Evolutionary conservation across 805 yeast species (phyloP).

Genomic region (Metschnikowia shivogae): DNA sequence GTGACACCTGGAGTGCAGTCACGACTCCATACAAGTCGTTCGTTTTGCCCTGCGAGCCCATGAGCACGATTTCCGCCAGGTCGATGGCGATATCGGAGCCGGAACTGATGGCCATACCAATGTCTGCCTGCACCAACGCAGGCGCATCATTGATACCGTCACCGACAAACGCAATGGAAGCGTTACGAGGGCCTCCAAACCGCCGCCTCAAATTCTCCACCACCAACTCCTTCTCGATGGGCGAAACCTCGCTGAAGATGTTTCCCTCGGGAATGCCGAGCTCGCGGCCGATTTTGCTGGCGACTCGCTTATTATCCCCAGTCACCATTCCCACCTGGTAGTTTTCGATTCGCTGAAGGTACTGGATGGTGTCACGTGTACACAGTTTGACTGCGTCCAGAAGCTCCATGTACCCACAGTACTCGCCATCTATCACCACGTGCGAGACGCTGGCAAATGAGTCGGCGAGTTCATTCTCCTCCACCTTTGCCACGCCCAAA

Average conservation of each 20-base stretch:
- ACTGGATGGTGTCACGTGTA: constrained; percentile 55
- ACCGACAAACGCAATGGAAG: constrained; percentile 80
- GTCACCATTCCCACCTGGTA: constrained; percentile 79
- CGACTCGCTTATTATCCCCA: constrained; percentile 72
- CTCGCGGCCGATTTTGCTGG: constrained; percentile 57
- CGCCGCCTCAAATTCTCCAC: constrained; percentile 53
- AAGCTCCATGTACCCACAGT: constrained; percentile 63
- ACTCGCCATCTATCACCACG: constrained; percentile 54
- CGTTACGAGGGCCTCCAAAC: constrained; percentile 28
- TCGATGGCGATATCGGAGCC: constrained; percentile 97
- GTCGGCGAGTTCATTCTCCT: constrained; percentile 15
- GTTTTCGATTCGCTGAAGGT: constrained; percentile 46
- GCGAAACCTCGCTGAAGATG: constrained; percentile 73
- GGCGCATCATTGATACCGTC: constrained; percentile 99
- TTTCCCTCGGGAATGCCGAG: constrained; percentile 63
- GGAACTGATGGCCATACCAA: constrained; percentile 87
- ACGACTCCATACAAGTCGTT: constrained; percentile 46
- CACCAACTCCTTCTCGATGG: constrained; percentile 69
- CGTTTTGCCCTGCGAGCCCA: constrained; percentile 34
- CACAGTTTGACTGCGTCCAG: constrained; percentile 66
- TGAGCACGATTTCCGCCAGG: constrained; percentile 87
- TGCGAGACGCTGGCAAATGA: constrained; percentile 46
- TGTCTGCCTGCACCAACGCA: constrained; percentile 80
- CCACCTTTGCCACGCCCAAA: constrained; percentile 7
- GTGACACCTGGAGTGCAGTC: constrained; percentile 64